Percentiles rank a stretch among this genome's conserved stretches.
Conservation (phyloP, 2,329 filamentous ascomycete genomes). For the Epichloe typhina region DNA sequence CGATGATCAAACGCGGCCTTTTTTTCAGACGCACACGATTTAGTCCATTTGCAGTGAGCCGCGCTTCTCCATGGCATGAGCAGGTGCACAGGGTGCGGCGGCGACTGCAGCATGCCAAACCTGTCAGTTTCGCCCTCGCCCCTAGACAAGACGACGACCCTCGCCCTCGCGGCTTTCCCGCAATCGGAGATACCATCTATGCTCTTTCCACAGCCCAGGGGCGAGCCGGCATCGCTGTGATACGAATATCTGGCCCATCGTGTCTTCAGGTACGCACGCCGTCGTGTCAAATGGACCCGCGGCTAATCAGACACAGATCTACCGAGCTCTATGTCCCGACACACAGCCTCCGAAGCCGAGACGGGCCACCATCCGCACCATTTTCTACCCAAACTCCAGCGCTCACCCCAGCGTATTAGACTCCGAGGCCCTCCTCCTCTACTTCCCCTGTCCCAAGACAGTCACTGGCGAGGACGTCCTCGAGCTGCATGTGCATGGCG, state of each 20-base stretch:
- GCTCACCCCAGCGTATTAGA: constrained; percentile 45
- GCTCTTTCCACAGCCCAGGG: constrained; percentile 80
- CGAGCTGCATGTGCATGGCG: constrained; percentile 90
- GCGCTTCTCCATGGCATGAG: neutral
- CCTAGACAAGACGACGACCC: neutral
- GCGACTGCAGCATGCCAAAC: neutral
- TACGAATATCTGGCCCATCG: constrained; percentile 71
- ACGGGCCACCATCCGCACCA: constrained; percentile 58
- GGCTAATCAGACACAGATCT: constrained; percentile 27
- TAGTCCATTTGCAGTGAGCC: neutral
- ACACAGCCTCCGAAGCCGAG: constrained; percentile 33
- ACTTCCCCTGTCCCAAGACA: constrained; percentile 68
- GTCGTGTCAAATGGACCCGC: neutral
- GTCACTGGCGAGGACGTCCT: constrained; percentile 88
- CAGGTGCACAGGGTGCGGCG: neutral
- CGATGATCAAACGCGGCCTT: constrained; percentile 1
- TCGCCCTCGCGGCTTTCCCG: constrained; percentile 4
- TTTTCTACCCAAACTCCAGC: constrained; percentile 40
- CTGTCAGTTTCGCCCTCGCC: neutral
- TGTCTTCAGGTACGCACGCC: constrained; percentile 43
- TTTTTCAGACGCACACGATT: neutral
- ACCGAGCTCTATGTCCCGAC: constrained; percentile 35
- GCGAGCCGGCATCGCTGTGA: constrained; percentile 77
- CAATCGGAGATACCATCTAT: constrained; percentile 59
- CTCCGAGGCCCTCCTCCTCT: constrained; percentile 65